Evolutionary conservation across 129 eudicot genomes (phyloP), one percentile per base, ranked within the genome.

Genomic region (Heracleum sosnowskyi): DNA sequence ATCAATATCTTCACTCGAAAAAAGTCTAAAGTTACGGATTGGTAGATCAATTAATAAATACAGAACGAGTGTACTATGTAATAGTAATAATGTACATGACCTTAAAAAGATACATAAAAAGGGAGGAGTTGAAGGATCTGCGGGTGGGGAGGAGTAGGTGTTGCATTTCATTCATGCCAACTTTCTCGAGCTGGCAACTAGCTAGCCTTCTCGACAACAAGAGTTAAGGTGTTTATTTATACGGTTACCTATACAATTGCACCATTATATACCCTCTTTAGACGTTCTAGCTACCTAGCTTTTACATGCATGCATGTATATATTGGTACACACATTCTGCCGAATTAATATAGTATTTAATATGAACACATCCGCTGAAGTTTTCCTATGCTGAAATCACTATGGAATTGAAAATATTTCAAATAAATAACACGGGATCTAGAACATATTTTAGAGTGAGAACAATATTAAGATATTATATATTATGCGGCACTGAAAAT

Each of bases 161-260:
- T 15, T 44, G 57, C 77, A 73, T 73, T 73, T 73, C 77, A 73
- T 42, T 73, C 77, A n/a, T 73, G 77, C 57, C 77, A 73, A 44
- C 57, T 39, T 73, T 37, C 75, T 3, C 31, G 24, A 70, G 76
- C 51, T 71, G 75, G 75, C 75, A 69, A 34, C 28, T 34, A 34
- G 22, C 39, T 1, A 4, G 40, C 22, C 73, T 29, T 69, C 41
- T 35, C 24, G 44, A 69, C 74, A 69, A 69, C 42, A 69, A 31
- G 74, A 69, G n/a, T 69, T 69, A 69, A 69, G 28, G 74, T 34
- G 74, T 18, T 16, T 17, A 15, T 28, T 17, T 3, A 22, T 40
- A 26, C 10, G 39, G 39, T 66, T 28, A 33, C 31, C 72, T 2
- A 10, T 13, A 71, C 51, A 9, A 20, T 16, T 46, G 13, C 41